These are phyloP conservation scores for Thermochaetoides dissita DNA, from an alignment of 2,329 filamentous ascomycete species.

Conservation along the genomic window DNA sequence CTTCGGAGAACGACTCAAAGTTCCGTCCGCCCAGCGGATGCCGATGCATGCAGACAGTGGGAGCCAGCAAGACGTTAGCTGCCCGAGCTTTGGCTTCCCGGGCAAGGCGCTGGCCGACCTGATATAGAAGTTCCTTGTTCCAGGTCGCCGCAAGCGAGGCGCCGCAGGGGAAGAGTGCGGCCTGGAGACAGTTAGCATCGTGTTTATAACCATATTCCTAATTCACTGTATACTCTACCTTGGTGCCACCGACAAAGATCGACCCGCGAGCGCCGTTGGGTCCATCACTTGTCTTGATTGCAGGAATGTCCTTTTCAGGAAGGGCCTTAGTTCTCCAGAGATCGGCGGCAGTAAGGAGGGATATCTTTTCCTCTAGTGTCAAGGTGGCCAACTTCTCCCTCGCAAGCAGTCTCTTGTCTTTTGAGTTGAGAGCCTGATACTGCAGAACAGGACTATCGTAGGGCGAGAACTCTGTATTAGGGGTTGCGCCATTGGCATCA, in stretches of 20 bases:
- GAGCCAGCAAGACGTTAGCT: slow-evolving; percentile 59
- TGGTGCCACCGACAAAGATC: slow-evolving; percentile 53
- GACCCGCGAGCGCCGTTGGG: slow-evolving; percentile 57
- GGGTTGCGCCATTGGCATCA: slow-evolving; percentile 27
- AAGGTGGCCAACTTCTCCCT: slow-evolving; percentile 37
- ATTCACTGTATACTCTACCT: slow-evolving; percentile 24
- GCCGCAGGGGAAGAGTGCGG: slow-evolving; percentile 66
- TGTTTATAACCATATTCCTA: neutral
- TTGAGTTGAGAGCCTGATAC: slow-evolving; percentile 16
- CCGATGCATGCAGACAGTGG: slow-evolving; percentile 69
- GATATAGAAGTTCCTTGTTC: slow-evolving; percentile 55
- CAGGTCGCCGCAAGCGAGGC: slow-evolving; percentile 68
- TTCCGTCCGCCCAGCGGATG: slow-evolving; percentile 73
- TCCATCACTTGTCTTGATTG: slow-evolving; percentile 54
- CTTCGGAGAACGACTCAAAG: slow-evolving; percentile 78
- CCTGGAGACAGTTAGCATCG: slow-evolving; percentile 27
- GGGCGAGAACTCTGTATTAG: slow-evolving; percentile 35
- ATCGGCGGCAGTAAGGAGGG: slow-evolving; percentile 46
- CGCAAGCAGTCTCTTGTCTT: slow-evolving; percentile 25
- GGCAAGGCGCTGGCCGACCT: slow-evolving; percentile 58
- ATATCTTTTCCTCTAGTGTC: slow-evolving; percentile 47
- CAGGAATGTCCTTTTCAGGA: slow-evolving; percentile 46
- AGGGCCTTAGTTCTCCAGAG: slow-evolving; percentile 58
- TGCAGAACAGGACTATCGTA: slow-evolving; percentile 29
- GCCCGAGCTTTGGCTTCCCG: slow-evolving; percentile 60